Conservation (phyloP, 805 yeast species). For the Cyberlindnera misumaiensis region DNA sequence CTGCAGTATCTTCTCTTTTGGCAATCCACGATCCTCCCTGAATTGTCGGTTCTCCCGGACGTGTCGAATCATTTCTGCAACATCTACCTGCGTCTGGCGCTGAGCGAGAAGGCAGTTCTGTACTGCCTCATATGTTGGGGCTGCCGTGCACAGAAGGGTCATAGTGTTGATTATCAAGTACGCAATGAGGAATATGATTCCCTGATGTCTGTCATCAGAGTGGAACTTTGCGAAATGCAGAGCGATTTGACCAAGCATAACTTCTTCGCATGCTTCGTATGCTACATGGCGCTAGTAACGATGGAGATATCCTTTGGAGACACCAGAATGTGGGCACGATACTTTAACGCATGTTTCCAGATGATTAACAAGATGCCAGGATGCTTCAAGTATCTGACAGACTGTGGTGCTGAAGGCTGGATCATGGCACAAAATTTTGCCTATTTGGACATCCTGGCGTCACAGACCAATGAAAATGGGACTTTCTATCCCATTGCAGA, state of each 20-base stretch:
- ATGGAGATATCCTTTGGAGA: conserved; percentile 22
- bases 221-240: conserved; percentile 20
- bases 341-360: conserved; percentile 14
- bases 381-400: conserved; percentile 10
- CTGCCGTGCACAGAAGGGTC: conserved; percentile 21
- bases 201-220: conserved; percentile 5
- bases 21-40: conserved; percentile 34
- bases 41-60: conserved; percentile 34
- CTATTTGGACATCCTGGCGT: conserved; percentile 20
- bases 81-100: conserved; percentile 40
- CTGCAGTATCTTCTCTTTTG: conserved; percentile 36
- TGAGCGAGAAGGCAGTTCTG: conserved; percentile 34
- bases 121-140: conserved; percentile 50
- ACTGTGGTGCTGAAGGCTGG: conserved; percentile 12
- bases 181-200: conserved; percentile 13
- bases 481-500: conserved; percentile 20
- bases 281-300: conserved; percentile 16
- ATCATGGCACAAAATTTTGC: conserved; percentile 22
- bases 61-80: conserved; percentile 38
- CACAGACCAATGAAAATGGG: conserved; percentile 24
- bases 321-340: conserved; percentile 15
- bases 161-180: conserved; percentile 6
- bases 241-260: conserved; percentile 13
- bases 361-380: conserved; percentile 19
- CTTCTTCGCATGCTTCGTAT: conserved; percentile 12